Conservation (phyloP, 164 flowering plant species). For the Berberis thunbergii region DNA sequence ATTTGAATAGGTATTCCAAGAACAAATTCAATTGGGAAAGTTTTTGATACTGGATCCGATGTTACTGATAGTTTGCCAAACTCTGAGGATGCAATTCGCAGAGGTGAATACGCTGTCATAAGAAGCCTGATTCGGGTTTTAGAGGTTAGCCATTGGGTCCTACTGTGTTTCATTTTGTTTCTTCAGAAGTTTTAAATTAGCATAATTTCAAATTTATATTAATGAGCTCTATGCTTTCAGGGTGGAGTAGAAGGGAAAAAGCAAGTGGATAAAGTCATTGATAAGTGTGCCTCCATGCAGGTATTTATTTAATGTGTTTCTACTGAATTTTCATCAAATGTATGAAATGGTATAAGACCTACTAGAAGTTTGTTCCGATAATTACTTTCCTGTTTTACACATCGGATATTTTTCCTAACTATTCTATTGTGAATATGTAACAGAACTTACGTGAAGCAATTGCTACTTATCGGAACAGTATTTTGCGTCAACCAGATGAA, state of each 20-base stretch:
- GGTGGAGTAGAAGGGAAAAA: slow-evolving; percentile 97
- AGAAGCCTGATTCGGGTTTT: slow-evolving; percentile 84
- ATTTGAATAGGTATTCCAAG: slow-evolving; percentile 58
- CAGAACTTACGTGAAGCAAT: slow-evolving; percentile 97
- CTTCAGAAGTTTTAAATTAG: not conserved
- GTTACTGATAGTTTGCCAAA: slow-evolving; percentile 53
- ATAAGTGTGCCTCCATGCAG: slow-evolving; percentile 97
- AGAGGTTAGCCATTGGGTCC: slow-evolving; percentile 17
- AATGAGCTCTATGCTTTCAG: slow-evolving; percentile 29
- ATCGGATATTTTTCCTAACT: not conserved
- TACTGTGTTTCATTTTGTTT: not conserved
- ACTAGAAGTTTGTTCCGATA: too few relatives aligned
- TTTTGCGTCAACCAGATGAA: slow-evolving; percentile 86
- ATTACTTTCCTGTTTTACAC: too few relatives aligned
- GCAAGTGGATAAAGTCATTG: slow-evolving; percentile 95
- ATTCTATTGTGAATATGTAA: slow-evolving; percentile 12
- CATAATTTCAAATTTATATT: slow-evolving; percentile 3
- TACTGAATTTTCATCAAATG: not conserved
- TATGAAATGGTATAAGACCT: too few relatives aligned
- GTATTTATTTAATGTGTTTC: slow-evolving; percentile 23
- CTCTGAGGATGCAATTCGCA: slow-evolving; percentile 84
- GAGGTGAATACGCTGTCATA: slow-evolving; percentile 91
- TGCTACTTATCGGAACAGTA: slow-evolving; percentile 84
- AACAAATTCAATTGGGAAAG: slow-evolving; percentile 67
- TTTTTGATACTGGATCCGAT: slow-evolving; percentile 45